phyloP scores from a whole-genome alignment of 768 basidiomycete species.

The Tricholoma furcatifolium region DNA sequence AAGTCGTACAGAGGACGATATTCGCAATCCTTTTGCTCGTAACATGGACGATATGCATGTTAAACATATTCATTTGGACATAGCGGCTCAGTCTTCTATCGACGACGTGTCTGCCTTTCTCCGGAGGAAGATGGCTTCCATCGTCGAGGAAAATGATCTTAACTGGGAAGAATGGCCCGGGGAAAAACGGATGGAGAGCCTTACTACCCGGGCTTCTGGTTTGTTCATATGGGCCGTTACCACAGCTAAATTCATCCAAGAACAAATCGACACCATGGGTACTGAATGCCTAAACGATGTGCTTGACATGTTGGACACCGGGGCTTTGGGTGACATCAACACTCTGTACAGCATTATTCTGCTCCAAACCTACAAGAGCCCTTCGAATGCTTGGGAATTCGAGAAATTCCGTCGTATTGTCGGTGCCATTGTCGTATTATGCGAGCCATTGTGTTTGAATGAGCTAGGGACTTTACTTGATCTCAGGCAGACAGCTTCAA shows the following conservation, averaged over 20 bases:
- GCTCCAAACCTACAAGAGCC: neutral
- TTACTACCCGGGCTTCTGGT: slow-evolving; percentile 10
- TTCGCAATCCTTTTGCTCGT: slow-evolving; percentile 12
- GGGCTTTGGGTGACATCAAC: slow-evolving; percentile 13
- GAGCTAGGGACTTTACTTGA: slow-evolving; percentile 8
- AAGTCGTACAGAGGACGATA: slow-evolving; percentile 19
- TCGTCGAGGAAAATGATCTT: slow-evolving; percentile 11
- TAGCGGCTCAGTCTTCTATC: slow-evolving; percentile 11
- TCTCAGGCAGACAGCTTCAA: slow-evolving; percentile 4
- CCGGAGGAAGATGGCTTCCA: slow-evolving; percentile 2
- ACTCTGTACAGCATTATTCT: slow-evolving; percentile 13
- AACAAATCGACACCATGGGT: slow-evolving; percentile 11
- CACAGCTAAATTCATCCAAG: slow-evolving; percentile 7
- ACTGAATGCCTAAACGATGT: slow-evolving; percentile 12
- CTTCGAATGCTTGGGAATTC: neutral
- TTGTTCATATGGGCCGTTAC: slow-evolving; percentile 18
- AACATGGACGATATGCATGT: slow-evolving; percentile 7
- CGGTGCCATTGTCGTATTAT: slow-evolving; percentile 11
- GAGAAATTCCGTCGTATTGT: slow-evolving; percentile 11
- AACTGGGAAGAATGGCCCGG: slow-evolving; percentile 15
- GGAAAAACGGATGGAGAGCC: slow-evolving; percentile 3
- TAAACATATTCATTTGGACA: slow-evolving; percentile 17
- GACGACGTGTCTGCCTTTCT: slow-evolving; percentile 14
- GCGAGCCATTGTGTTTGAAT: slow-evolving; percentile 9
- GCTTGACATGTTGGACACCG: slow-evolving; percentile 7